Percentiles rank a stretch among this genome's conserved stretches.
Conservation (phyloP, 495 filamentous ascomycete genomes). For the Hypoxylon cercidicola region DNA sequence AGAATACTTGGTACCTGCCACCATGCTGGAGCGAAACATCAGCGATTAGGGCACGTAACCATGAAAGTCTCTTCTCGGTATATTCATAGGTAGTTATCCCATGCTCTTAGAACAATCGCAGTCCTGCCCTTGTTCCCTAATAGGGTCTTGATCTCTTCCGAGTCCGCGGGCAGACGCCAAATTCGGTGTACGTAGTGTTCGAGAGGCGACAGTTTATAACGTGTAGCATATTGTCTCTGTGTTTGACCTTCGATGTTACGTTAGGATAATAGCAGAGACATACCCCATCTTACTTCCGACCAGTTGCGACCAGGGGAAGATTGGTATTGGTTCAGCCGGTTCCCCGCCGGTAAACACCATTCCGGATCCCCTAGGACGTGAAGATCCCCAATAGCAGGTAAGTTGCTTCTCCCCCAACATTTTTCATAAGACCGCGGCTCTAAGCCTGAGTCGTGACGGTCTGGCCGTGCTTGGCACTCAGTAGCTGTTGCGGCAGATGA, state of each 20-base stretch:
- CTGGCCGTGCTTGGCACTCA: not conserved
- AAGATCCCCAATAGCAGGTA: not conserved
- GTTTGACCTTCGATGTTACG: not conserved
- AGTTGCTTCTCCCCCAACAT: not conserved
- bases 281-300: conserved; percentile 10
- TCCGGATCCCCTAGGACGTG: not conserved
- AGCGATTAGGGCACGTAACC: conserved; percentile 62
- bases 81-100: conserved; percentile 51
- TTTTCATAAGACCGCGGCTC: not conserved
- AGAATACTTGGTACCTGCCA: conserved; percentile 63
- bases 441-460: not conserved
- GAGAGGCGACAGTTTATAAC: not conserved
- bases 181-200: not conserved
- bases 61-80: conserved; percentile 46
- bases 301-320: not conserved
- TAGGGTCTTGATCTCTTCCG: not conserved
- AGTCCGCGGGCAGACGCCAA: not conserved
- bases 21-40: conserved; percentile 60
- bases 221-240: conserved; percentile 3
- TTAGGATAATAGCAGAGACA: not conserved
- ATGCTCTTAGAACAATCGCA: conserved; percentile 49
- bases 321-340: not conserved
- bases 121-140: conserved; percentile 6
- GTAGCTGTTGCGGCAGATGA: not conserved
- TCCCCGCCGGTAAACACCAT: not conserved